Conservation (phyloP, 1,284 basidiomycete genomes). For the Takashimella tepidaria region DNA sequence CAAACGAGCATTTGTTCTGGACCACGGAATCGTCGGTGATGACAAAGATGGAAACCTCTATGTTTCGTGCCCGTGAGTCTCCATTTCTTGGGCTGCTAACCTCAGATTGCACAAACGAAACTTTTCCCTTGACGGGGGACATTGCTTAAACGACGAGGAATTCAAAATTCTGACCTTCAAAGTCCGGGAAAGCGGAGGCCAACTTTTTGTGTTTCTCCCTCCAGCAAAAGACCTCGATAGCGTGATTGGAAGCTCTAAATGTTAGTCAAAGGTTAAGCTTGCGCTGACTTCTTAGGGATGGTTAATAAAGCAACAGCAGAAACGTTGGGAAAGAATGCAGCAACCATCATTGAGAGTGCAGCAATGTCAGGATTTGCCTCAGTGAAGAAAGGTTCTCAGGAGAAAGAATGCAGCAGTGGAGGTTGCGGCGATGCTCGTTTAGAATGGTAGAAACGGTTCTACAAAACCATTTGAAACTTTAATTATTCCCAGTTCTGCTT, state of each 20-base stretch:
- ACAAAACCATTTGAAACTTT: no score
- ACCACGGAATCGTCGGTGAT: conserved; percentile 63
- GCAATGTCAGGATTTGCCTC: conserved; percentile 21
- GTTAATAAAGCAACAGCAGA: conserved; percentile 54
- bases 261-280: conserved; percentile 54
- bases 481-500: no score
- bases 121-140: conserved; percentile 58
- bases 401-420: conserved; percentile 9
- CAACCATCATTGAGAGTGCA: conserved; percentile 52
- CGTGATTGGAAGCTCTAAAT: conserved; percentile 60
- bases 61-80: conserved; percentile 44
- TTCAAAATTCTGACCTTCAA: conserved; percentile 61
- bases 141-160: conserved; percentile 48
- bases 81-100: conserved; percentile 10
- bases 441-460: conserved; percentile 15
- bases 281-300: conserved; percentile 28
- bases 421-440: conserved; percentile 1
- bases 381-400: conserved; percentile 1
- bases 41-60: conserved; percentile 53
- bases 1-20: conserved; percentile 65
- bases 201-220: conserved; percentile 55
- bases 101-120: conserved; percentile 68
- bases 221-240: conserved; percentile 60
- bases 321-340: conserved; percentile 49
- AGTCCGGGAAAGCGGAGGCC: conserved; percentile 52